Conservation (phyloP, 495 filamentous ascomycete species). For the Neurospora terricola region DNA sequence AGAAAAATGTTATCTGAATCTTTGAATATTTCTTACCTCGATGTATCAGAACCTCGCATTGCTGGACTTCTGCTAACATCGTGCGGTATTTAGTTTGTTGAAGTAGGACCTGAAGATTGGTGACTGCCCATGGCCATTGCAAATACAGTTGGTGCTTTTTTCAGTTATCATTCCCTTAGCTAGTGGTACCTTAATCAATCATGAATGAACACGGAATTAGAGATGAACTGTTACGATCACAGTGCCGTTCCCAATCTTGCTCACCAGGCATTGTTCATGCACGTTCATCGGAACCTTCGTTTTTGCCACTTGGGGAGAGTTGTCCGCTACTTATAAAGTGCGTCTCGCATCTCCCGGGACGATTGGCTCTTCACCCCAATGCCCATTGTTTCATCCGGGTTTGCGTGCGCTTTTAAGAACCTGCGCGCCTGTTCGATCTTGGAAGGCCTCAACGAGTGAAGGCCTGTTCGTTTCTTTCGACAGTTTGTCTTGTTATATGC, state of each 20-base stretch:
- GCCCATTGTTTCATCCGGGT: not conserved
- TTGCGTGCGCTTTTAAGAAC: too few species aligned
- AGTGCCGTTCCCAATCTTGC: not conserved
- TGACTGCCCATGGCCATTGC: not conserved
- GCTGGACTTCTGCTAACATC: not conserved
- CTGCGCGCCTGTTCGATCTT: too few species aligned
- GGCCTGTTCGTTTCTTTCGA: too few species aligned
- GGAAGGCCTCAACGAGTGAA: too few species aligned
- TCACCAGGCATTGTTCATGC: not conserved
- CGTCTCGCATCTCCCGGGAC: not conserved
- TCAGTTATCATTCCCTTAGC: not conserved
- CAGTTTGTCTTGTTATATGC: too few species aligned
- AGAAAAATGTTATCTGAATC: conserved; percentile 11
- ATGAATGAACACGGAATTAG: not conserved
- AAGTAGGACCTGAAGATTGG: not conserved
- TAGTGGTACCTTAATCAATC: not conserved
- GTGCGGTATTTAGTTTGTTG: not conserved
- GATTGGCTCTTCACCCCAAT: not conserved
- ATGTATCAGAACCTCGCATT: not conserved
- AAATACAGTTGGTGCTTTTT: not conserved
- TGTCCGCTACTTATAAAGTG: not conserved
- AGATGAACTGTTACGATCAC: not conserved
- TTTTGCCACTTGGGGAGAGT: not conserved
- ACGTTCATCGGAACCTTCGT: not conserved
- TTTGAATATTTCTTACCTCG: not conserved